Evolutionary conservation across 2,329 filamentous ascomycete species (phyloP).

Genomic region (Aureobasidium leucospermi): DNA sequence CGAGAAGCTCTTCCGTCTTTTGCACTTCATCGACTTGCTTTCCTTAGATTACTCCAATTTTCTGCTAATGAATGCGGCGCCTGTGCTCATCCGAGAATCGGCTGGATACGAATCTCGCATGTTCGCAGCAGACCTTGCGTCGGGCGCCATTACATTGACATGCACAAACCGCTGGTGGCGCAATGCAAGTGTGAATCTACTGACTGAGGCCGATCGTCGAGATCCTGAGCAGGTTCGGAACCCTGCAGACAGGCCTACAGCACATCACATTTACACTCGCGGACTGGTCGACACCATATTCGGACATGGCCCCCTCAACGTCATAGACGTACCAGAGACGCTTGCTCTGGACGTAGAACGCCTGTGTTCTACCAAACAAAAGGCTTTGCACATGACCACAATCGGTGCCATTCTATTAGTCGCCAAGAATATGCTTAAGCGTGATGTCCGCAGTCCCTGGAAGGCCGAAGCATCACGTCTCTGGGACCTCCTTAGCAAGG

Average conservation of each 20-base stretch:
- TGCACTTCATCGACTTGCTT: constrained; percentile 69
- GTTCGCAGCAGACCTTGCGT: constrained; percentile 59
- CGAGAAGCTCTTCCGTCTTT: constrained; percentile 66
- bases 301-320: constrained; percentile 50
- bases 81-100: constrained; percentile 63
- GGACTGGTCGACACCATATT: constrained; percentile 70
- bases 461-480: constrained; percentile 66
- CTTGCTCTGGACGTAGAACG: constrained; percentile 61
- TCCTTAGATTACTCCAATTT: constrained; percentile 79
- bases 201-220: constrained; percentile 58
- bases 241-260: constrained; percentile 54
- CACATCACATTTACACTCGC: constrained; percentile 66
- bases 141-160: constrained; percentile 46
- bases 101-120: constrained; percentile 65
- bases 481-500: constrained; percentile 55
- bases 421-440: constrained; percentile 75
- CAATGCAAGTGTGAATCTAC: constrained; percentile 55
- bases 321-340: constrained; percentile 62
- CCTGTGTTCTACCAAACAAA: constrained; percentile 49
- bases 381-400: constrained; percentile 60
- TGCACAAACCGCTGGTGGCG: constrained; percentile 61
- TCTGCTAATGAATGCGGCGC: constrained; percentile 63
- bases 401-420: constrained; percentile 69
- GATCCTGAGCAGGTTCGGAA: constrained; percentile 63
- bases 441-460: constrained; percentile 72